Evolutionary conservation across 805 yeast genomes (phyloP), one percentile per base, ranked within the genome.

Genomic region (Metschnikowia corniflorae): DNA sequence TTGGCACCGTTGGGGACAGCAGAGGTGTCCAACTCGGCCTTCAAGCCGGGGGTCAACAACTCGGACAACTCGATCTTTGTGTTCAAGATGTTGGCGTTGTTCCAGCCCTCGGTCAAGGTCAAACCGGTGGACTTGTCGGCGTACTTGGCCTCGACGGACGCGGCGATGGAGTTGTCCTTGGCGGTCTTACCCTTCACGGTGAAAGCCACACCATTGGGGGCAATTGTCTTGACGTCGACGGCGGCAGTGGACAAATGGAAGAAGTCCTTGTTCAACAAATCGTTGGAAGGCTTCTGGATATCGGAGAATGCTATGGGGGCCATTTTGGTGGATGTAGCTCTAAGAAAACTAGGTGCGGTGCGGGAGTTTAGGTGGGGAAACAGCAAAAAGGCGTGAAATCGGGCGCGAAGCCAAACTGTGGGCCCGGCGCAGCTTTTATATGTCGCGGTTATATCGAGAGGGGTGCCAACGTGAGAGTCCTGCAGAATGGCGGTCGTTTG

Each of bases 21-120:
- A 33, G 86, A 73, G 49, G 97, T 86, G 62, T 83, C 80, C 59
- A 93, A 73, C 70, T 89, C 96, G 54, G 93, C 82, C 75, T 88
- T 91, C 58, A 93, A 78, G 55, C 97, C 97, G 55, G 95, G 95
- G 44, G 96, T 83, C 69, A 91, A 77, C 55, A 87, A 84, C 67
- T 89, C 95, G 42, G 82, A 76, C 57, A 93, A 77, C 74, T 91
- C 97, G 54, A 93, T 76, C 77, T 87, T 91, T 72, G 97, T 86
- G 75, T 79, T 83, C 61, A 93, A 73, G 49, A 83, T 77, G 68
- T 91, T 91, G 66, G 94, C 82, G 55, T 95, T 86, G 73, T 89
- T 82, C 96, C 97, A 89, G 61, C 96, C 96, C 76, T 93, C 97
- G 53, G 96, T 88, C 60, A 93, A 72, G 49, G 96, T 80, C 59